These are phyloP conservation scores for Hordeum pubiflorum DNA, from an alignment of 202 grass and related monocot genomes.

Conservation along the genomic window DNA sequence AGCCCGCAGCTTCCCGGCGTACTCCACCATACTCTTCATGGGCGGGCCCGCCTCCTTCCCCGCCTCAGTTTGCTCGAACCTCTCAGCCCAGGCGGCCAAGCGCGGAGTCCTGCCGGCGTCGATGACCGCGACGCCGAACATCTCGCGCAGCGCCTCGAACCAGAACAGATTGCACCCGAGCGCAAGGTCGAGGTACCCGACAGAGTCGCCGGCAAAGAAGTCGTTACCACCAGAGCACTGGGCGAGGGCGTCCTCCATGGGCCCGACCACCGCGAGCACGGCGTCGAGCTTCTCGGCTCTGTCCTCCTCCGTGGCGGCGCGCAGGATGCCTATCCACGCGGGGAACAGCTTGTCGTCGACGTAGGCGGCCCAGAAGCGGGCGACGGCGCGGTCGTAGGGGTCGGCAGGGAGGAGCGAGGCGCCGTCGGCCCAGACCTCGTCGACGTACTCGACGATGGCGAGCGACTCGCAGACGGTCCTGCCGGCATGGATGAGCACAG, in stretches of 20 bases:
- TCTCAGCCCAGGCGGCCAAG: background rate
- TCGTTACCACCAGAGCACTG: background rate
- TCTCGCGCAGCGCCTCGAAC: background rate
- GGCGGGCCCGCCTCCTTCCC: background rate
- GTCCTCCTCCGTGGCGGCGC: background rate
- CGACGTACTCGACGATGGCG: background rate
- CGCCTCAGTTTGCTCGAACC: background rate
- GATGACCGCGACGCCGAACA: background rate
- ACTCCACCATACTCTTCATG: background rate
- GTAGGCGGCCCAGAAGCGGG: slow-evolving; percentile 4
- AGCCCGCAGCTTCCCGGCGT: background rate
- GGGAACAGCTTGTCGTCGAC: background rate
- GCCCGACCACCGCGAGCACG: background rate
- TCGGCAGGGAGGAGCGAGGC: background rate
- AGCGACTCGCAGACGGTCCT: background rate
- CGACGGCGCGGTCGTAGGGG: background rate
- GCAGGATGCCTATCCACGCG: background rate
- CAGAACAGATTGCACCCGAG: background rate
- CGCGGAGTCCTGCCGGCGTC: background rate
- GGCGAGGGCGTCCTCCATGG: background rate
- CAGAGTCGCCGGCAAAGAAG: background rate
- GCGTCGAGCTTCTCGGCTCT: background rate
- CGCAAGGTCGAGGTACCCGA: background rate
- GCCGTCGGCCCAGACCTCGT: background rate
- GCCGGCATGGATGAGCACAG: background rate